Base-by-base conservation (phyloP, 345 rosid species). In the Eucalyptus camaldulensis region DNA sequence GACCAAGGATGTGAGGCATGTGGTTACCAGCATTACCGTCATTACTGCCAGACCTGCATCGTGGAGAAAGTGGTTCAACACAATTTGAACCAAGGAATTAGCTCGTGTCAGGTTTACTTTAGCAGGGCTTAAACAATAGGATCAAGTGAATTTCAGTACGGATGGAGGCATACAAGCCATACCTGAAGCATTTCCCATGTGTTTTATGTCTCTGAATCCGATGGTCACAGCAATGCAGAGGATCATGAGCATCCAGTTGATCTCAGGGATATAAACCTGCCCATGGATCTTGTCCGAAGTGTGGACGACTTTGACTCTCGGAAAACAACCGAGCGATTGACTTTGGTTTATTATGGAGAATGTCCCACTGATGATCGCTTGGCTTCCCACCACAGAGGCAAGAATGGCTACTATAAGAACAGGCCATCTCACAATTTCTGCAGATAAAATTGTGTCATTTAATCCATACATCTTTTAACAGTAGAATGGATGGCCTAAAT, bases 311-410 rank as follows among this genome's bases (percentile, higher is more conserved):
- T 97, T 98, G 88, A 98, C 99, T 87, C 98, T 94, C 6, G 99
- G 99, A 89, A 98, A 98, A 91, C 99, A 98, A 80, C 99, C 94
- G 81, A 98, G 97, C n/a, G 99, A 96, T 90, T 97, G 99, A 94
- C 99, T 97, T 92, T 98, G 99, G 93, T 96, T 98, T 92, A 98
- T 98, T 91, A 98, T 98, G 37, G 99, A 97, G 94, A 98, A 98
- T 45, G 99, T 97, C 85, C 99, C 99, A 14, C 99, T 98, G 87
- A 98, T 98, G 90, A 98, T 98, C 19, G 99, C 99, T 93, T 97
- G 99, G 94, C 99, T 97, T 93, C 99, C 99, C 88, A 98, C 99
- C 56, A 98, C 97, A 86, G 99, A 96, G 88, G 99, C 99, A 81
- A 97, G 98, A 92, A 98, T 98, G 5, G 99, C 99, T 49, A 98